Base-by-base conservation (phyloP, 805 yeast species). In the Clavispora asparagi region DNA sequence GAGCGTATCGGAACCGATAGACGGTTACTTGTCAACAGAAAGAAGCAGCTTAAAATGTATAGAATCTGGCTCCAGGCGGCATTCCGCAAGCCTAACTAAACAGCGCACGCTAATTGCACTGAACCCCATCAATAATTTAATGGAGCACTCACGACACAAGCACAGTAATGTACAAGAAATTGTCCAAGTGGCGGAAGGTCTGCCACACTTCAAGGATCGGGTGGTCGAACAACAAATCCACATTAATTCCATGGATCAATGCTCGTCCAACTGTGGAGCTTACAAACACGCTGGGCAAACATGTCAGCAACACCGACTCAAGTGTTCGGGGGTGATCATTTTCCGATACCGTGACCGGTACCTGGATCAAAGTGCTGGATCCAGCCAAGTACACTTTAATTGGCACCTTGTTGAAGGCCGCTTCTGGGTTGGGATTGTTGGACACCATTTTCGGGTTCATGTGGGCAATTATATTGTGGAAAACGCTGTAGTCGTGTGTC, bases 11-110 rank as follows among this genome's bases (percentile, higher is more conserved):
- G 87, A 1, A 86, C 95, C 1, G 99, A 94, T 68, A 78, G 97
- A 62, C 73, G 99, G 57, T 72, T 94, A 56, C 71, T 94, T 53
- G 97, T 94, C 23, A 94, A 94, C 64, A 77, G 99, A 59, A 91
- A 92, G 68, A 84, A 92, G 61, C 86, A 86, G 64, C 69, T 94
- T 53, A 94, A 94, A 67, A 94, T 94, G 99, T 94, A 88, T 63
- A 76, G 99, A 59, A 87, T 90, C 48, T 94, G 99, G 99, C 69
- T 94, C 46, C 99, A 94, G 68, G 98, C 94, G 1, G 90, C 88
- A 25, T 92, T 92, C 63, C 44, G 47, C 35, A 46, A 47, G 45
- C 52, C 52, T 3, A 46, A 38, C 23, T 45, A 46, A 38, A 10
- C 31, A 13, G 29, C 25, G 8, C n/a, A 8, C n/a, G 17, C 19